These are phyloP conservation scores for Arabis alpina DNA, from an alignment of 345 rosid genomes.

Conservation along the genomic window DNA sequence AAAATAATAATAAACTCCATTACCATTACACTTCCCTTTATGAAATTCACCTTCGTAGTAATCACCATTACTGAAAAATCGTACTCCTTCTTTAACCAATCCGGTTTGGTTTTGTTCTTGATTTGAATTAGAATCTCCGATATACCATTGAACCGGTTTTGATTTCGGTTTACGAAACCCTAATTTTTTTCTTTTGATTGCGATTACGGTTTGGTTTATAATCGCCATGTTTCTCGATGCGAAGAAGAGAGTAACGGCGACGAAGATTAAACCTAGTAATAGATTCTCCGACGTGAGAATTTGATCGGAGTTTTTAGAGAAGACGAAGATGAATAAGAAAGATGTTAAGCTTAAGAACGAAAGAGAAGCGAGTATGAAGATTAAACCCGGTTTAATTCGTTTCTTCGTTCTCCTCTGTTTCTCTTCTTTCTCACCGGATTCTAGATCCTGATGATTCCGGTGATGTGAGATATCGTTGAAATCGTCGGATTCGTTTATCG, in stretches of 20 bases:
- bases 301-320: slow-evolving; percentile 53
- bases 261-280: slow-evolving; percentile 67
- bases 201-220: slow-evolving; percentile 53
- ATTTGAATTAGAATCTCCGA: slow-evolving; percentile 56
- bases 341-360: slow-evolving; percentile 55
- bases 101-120: no score
- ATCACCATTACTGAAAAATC: slow-evolving; percentile 85
- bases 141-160: slow-evolving; percentile 79
- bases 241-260: slow-evolving; percentile 79
- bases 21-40: slow-evolving; percentile 83
- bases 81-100: slow-evolving; percentile 71
- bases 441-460: slow-evolving; percentile 30
- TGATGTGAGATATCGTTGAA: slow-evolving; percentile 17
- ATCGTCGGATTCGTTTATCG: slow-evolving; percentile 66
- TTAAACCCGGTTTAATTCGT: slow-evolving; percentile 53
- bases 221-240: slow-evolving; percentile 72
- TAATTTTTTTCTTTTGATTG: slow-evolving; percentile 53
- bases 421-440: slow-evolving; percentile 49
- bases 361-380: slow-evolving; percentile 60
- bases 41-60: slow-evolving; percentile 92
- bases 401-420: slow-evolving; percentile 38
- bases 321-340: slow-evolving; percentile 54
- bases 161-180: slow-evolving; percentile 46
- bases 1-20: slow-evolving; percentile 81
- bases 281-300: slow-evolving; percentile 79